Percentiles rank a stretch among this genome's conserved stretches.
Evolutionary conservation across 352 stramenopile species (phyloP).

Genomic region (Pythium phragmitis): DNA sequence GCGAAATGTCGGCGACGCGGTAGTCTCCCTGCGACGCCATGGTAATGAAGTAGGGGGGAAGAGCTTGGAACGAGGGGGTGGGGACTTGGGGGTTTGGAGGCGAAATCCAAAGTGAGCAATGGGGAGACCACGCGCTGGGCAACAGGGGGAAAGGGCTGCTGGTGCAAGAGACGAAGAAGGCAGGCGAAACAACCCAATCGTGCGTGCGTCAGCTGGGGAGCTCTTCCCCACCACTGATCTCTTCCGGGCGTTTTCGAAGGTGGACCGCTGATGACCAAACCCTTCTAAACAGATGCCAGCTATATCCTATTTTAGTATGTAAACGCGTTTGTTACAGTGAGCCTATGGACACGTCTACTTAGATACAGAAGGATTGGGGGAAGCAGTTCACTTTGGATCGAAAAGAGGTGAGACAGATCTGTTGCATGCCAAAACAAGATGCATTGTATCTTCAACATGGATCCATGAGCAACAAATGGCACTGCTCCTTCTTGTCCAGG

Average conservation of each 20-base stretch:
- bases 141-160: neutral
- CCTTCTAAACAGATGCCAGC: conserved; percentile 2
- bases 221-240: conserved; percentile 7
- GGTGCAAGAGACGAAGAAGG: neutral
- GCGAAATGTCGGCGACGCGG: conserved; percentile 96
- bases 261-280: neutral
- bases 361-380: neutral
- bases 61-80: neutral
- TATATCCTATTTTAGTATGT: neutral
- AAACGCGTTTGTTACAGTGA: neutral
- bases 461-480: too few species aligned
- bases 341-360: neutral
- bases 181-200: neutral
- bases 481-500: too few species aligned
- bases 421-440: neutral
- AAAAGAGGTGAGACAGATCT: conserved; percentile 3
- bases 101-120: conserved; percentile 25
- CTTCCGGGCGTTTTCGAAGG: neutral
- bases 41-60: neutral
- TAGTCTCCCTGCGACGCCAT: conserved; percentile 77
- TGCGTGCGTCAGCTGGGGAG: conserved; percentile 5
- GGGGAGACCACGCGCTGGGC: neutral
- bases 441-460: conserved; percentile 1
- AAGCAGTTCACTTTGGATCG: neutral
- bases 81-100: conserved; percentile 1